These are phyloP conservation scores for Barnettozyma salicaria DNA, from an alignment of 805 yeast species.

Conservation along the genomic window DNA sequence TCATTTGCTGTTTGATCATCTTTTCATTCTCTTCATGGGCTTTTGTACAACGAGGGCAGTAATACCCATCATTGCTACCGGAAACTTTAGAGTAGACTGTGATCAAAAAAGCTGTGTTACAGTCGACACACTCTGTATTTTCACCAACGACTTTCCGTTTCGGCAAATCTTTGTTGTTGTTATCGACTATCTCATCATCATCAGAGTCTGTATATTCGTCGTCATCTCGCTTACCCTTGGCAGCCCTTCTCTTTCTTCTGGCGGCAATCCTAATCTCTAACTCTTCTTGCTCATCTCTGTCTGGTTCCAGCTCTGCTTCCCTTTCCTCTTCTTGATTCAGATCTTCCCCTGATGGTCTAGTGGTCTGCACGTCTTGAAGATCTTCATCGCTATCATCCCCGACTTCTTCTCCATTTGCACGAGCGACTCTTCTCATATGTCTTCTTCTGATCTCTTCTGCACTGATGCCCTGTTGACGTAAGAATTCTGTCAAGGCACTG, in stretches of 20 bases:
- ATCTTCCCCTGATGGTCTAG: too few species aligned
- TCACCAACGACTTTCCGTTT: conserved; percentile 37
- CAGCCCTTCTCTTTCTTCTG: conserved; percentile 37
- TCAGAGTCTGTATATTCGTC: conserved; percentile 33
- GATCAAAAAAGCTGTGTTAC: conserved; percentile 52
- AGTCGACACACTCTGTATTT: conserved; percentile 55
- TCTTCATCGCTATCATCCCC: conserved; percentile 31
- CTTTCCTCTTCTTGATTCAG: too few species aligned
- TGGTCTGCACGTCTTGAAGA: conserved; percentile 20
- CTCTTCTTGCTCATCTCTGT: conserved; percentile 23
- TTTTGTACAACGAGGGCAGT: conserved; percentile 58
- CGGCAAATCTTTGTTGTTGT: conserved; percentile 26
- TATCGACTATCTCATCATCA: conserved; percentile 30
- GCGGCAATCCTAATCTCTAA: conserved; percentile 34
- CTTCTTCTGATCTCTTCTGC: conserved; percentile 66
- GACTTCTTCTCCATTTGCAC: conserved; percentile 19
- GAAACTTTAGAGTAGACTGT: conserved; percentile 58
- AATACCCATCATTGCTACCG: conserved; percentile 48
- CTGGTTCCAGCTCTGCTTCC: conserved; percentile 4
- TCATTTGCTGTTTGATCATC: conserved; percentile 43
- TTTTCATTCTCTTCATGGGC: conserved; percentile 35
- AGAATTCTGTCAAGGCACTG: conserved; percentile 85
- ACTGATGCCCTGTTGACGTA: conserved; percentile 82
- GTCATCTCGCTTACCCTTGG: conserved; percentile 28
- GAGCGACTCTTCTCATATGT: conserved; percentile 30